Percentiles rank a stretch among this genome's conserved stretches.
These are phyloP conservation scores for Scutellaria barbata DNA, from an alignment of 257 asterid species.

Conservation along the genomic window DNA sequence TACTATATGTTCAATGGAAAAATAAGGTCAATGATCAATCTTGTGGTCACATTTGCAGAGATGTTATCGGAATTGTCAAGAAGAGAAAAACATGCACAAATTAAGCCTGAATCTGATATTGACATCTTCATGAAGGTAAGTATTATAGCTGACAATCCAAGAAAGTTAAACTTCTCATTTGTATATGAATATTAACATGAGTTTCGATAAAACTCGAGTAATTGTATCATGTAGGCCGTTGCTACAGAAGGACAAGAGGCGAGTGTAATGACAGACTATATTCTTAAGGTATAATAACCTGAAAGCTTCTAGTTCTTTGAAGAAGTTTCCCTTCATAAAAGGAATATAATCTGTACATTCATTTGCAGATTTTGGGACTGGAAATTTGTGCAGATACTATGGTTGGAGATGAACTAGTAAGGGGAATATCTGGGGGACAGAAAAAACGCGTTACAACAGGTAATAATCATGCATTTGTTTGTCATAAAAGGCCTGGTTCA, in stretches of 20 bases:
- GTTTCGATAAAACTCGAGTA: neutral
- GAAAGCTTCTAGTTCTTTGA: neutral
- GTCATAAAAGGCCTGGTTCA: too few relatives aligned
- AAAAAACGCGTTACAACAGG: conserved; percentile 56
- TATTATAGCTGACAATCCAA: neutral
- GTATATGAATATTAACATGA: neutral
- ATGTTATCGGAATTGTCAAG: conserved; percentile 50
- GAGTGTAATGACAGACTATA: conserved; percentile 46
- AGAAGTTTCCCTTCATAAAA: neutral
- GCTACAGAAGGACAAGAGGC: conserved; percentile 51
- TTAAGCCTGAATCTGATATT: conserved; percentile 59
- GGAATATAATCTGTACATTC: neutral
- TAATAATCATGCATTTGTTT: neutral
- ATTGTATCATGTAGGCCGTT: conserved; percentile 43
- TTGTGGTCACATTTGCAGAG: conserved; percentile 39
- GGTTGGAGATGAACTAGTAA: conserved; percentile 53
- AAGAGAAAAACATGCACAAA: conserved; percentile 51
- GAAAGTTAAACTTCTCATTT: too few relatives aligned
- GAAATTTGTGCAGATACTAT: conserved; percentile 56
- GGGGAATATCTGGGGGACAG: conserved; percentile 67
- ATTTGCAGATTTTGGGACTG: conserved; percentile 53
- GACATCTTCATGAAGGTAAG: conserved; percentile 59
- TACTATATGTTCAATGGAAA: neutral
- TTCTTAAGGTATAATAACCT: conserved; percentile 48
- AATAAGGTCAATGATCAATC: neutral